Evolutionary conservation across 257 asterid genomes (phyloP).

Genomic region (Lantana camara): DNA sequence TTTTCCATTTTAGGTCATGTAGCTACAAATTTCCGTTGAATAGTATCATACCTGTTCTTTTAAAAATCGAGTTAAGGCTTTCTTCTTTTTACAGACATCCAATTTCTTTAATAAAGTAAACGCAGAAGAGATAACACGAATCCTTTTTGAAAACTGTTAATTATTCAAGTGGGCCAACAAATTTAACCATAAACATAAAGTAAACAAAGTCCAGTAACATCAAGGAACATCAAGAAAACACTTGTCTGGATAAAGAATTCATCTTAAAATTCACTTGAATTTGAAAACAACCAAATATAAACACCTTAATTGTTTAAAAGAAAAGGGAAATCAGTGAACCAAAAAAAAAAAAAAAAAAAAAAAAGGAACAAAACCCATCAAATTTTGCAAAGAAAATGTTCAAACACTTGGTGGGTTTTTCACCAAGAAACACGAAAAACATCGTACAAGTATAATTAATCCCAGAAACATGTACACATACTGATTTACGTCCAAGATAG

Average conservation of each 20-base stretch:
- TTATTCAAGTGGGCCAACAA: slow-evolving; percentile 2
- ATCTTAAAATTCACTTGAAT: not conserved
- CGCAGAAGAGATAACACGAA: not conserved
- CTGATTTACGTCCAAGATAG: no score
- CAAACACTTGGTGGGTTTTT: not conserved
- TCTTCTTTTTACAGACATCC: not conserved
- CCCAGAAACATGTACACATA: no score
- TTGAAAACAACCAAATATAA: not conserved
- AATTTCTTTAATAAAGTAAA: not conserved
- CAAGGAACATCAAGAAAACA: not conserved
- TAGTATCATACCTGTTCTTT: not conserved
- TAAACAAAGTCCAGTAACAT: no score
- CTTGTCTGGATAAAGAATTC: not conserved
- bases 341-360: not conserved
- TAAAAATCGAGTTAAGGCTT: not conserved
- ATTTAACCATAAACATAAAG: not conserved
- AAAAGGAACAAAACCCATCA: not conserved
- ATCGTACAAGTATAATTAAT: not conserved
- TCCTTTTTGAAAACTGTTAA: not conserved
- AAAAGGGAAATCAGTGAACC: not conserved
- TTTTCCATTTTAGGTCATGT: no score
- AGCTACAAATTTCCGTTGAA: not conserved
- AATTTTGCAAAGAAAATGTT: slow-evolving; percentile 19
- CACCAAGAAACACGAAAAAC: not conserved
- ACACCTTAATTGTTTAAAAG: no score